phyloP scores from a whole-genome alignment of 805 yeast species.

The Saccharomycopsis vini region DNA sequence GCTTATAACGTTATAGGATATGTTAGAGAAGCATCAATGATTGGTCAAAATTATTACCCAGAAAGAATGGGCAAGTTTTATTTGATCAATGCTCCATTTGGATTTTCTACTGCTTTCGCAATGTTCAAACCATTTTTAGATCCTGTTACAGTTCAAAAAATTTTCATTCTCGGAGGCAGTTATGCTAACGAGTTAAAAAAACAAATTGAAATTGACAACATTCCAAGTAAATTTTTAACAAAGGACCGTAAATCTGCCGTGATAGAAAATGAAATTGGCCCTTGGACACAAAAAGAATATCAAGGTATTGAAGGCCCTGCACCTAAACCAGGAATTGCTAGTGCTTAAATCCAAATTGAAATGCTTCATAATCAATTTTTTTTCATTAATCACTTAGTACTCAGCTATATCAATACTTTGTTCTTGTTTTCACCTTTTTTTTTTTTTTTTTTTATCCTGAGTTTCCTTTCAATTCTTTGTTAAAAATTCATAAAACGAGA shows the following conservation, averaged over 20 bases:
- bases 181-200: slow-evolving; percentile 77
- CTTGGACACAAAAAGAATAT: slow-evolving; percentile 87
- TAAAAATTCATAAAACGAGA: too few relatives aligned
- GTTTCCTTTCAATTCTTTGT: too few relatives aligned
- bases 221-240: slow-evolving; percentile 81
- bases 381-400: too few relatives aligned
- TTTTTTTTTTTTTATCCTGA: too few relatives aligned
- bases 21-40: slow-evolving; percentile 85
- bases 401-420: too few relatives aligned
- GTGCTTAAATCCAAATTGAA: slow-evolving; percentile 7
- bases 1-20: slow-evolving; percentile 81
- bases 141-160: slow-evolving; percentile 94
- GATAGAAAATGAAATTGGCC: slow-evolving; percentile 74
- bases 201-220: slow-evolving; percentile 89
- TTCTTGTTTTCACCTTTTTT: too few relatives aligned
- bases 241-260: slow-evolving; percentile 79
- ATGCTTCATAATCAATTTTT: too few relatives aligned
- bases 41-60: slow-evolving; percentile 96
- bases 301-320: slow-evolving; percentile 96
- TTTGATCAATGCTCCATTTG: slow-evolving; percentile 93
- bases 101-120: slow-evolving; percentile 89
- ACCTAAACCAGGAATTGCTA: slow-evolving; percentile 57
- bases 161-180: slow-evolving; percentile 72
- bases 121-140: slow-evolving; percentile 90
- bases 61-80: slow-evolving; percentile 99